phyloP scores from a whole-genome alignment of 192 early-diverging fungal species.

The Gaertneriomyces sp. region DNA sequence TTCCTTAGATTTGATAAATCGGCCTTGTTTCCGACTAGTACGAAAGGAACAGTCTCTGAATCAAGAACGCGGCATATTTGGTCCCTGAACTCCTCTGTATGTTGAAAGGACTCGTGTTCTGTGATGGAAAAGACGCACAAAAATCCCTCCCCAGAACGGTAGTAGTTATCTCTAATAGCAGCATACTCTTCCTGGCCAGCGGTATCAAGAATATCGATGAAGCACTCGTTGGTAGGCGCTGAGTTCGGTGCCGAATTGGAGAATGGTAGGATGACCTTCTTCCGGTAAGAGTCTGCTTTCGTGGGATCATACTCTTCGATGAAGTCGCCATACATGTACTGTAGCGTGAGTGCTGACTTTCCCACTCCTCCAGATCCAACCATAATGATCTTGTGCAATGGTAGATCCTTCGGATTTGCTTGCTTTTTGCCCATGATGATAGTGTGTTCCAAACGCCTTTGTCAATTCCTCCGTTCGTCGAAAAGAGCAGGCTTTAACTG shows the following conservation, averaged over 20 bases:
- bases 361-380: slow-evolving; percentile 88
- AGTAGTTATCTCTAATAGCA: slow-evolving; percentile 85
- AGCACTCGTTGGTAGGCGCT: slow-evolving; percentile 67
- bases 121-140: slow-evolving; percentile 80
- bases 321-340: slow-evolving; percentile 92
- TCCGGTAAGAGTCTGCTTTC: slow-evolving; percentile 86
- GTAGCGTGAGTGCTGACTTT: slow-evolving; percentile 82
- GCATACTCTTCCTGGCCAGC: slow-evolving; percentile 89
- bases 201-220: slow-evolving; percentile 88
- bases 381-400: slow-evolving; percentile 90
- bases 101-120: slow-evolving; percentile 73
- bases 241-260: neutral
- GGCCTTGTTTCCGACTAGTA: slow-evolving; percentile 98
- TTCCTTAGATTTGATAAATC: slow-evolving; percentile 74
- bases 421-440: slow-evolving; percentile 63
- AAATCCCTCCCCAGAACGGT: slow-evolving; percentile 80
- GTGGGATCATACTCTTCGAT: slow-evolving; percentile 93
- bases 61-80: slow-evolving; percentile 82
- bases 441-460: neutral
- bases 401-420: slow-evolving; percentile 56
- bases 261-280: slow-evolving; percentile 60
- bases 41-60: slow-evolving; percentile 90
- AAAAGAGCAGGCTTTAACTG: no score
- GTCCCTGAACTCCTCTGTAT: slow-evolving; percentile 79
- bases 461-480: no score